Percentiles rank a stretch among this genome's conserved stretches.
Conservation (phyloP, 805 yeast genomes). For the Candida easanensis region DNA sequence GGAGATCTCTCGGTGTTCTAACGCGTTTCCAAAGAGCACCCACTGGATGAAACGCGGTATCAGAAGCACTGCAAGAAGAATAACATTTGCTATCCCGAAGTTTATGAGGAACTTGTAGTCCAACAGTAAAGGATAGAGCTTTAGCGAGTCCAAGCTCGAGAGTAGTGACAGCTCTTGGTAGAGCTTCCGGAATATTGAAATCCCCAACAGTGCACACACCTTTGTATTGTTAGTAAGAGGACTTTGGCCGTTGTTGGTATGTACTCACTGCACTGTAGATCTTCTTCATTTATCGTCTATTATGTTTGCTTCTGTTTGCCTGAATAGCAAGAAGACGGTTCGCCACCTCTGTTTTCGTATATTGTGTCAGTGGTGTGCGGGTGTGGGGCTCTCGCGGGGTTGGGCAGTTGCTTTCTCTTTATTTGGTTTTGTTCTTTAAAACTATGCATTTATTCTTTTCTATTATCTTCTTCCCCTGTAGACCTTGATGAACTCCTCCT, state of each 20-base stretch:
- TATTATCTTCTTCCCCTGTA: conserved; percentile 25
- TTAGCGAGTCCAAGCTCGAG: conserved; percentile 1
- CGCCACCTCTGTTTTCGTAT: too few species aligned
- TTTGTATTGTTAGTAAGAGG: too few species aligned
- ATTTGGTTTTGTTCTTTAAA: too few species aligned
- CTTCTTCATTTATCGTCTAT: conserved; percentile 5
- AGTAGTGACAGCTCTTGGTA: conserved; percentile 7
- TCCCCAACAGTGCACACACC: conserved; percentile 11
- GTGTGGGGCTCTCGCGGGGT: too few species aligned
- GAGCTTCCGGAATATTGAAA: conserved; percentile 11
- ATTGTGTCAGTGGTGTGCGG: too few species aligned
- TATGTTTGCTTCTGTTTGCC: too few species aligned
- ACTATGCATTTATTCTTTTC: conserved; percentile 2
- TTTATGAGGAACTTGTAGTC: conserved; percentile 11
- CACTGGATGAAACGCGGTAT: conserved; percentile 10
- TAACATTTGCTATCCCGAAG: conserved; percentile 14
- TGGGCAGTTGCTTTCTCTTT: too few species aligned
- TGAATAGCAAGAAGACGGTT: too few species aligned
- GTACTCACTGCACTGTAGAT: conserved; percentile 9
- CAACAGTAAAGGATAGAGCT: neutral
- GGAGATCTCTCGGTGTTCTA: conserved; percentile 5
- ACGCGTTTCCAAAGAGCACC: conserved; percentile 14
- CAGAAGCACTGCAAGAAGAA: conserved; percentile 3
- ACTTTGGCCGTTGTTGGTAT: conserved; percentile 1
- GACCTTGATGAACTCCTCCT: conserved; percentile 40